phyloP scores from a whole-genome alignment of 2,329 filamentous ascomycete genomes.

The Epichloe sylvatica region DNA sequence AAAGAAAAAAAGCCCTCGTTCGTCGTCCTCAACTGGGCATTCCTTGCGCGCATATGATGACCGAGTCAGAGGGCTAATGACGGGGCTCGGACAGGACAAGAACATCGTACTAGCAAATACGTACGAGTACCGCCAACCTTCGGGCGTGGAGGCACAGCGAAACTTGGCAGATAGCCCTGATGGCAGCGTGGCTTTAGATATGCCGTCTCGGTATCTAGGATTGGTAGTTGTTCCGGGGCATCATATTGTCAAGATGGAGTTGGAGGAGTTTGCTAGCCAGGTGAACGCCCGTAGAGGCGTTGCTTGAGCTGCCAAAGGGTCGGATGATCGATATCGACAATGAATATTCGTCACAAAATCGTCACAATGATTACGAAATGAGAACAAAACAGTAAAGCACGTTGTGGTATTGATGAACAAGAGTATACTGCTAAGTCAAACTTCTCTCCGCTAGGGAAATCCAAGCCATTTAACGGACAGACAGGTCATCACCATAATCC shows the following conservation, averaged over 20 bases:
- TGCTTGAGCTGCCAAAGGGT: not conserved
- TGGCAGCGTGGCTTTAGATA: slow-evolving; percentile 45
- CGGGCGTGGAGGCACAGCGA: slow-evolving; percentile 30
- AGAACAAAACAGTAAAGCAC: not conserved
- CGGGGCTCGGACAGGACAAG: slow-evolving; percentile 47
- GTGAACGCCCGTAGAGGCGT: slow-evolving; percentile 13
- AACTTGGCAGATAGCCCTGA: slow-evolving; percentile 20
- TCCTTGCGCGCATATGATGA: not conserved
- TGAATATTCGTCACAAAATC: too few species aligned
- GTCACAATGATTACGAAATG: too few species aligned
- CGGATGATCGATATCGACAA: too few species aligned
- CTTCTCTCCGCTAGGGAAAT: slow-evolving; percentile 12
- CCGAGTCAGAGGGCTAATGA: too few species aligned
- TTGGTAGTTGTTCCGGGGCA: slow-evolving; percentile 79
- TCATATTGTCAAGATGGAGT: slow-evolving; percentile 75
- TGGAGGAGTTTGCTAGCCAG: slow-evolving; percentile 60
- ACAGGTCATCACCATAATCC: not conserved
- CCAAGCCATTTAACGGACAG: slow-evolving; percentile 8
- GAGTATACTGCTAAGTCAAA: slow-evolving; percentile 13
- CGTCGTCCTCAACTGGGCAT: too few species aligned
- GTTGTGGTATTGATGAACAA: slow-evolving; percentile 16
- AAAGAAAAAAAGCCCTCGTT: not conserved
- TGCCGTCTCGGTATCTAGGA: slow-evolving; percentile 77
- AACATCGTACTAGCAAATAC: slow-evolving; percentile 79
- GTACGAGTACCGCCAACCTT: slow-evolving; percentile 77